Conservation (phyloP, 2,329 filamentous ascomycete genomes). For the Calonectria ilicicola region DNA sequence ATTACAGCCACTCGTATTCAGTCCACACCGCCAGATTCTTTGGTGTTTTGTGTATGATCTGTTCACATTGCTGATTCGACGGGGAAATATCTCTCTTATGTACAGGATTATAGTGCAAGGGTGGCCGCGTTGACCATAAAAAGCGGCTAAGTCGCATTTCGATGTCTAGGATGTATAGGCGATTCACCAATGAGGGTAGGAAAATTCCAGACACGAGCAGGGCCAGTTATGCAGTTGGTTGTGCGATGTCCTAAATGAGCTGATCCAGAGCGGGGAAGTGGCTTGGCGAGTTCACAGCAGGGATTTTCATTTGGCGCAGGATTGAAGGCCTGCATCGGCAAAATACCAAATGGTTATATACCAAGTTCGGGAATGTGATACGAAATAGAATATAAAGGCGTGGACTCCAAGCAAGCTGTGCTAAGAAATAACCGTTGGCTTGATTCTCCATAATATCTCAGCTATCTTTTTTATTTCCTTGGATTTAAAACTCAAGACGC, state of each 20-base stretch:
- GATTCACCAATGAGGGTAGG: not conserved
- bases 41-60: not conserved
- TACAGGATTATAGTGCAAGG: not conserved
- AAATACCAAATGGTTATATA: not conserved
- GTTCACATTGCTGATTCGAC: too few relatives aligned
- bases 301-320: not conserved
- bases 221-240: not conserved
- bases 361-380: too few relatives aligned
- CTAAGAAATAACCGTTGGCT: too few relatives aligned
- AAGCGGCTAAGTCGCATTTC: not conserved
- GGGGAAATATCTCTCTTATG: not conserved
- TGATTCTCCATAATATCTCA: too few relatives aligned
- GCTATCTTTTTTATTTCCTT: too few relatives aligned
- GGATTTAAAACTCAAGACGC: too few relatives aligned
- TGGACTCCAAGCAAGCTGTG: too few relatives aligned
- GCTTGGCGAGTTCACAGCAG: not conserved
- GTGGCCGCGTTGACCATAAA: too few relatives aligned
- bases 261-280: constrained; percentile 2
- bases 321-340: not conserved
- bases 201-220: not conserved
- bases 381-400: too few relatives aligned
- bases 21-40: too few relatives aligned
- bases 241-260: not conserved
- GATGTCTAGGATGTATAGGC: not conserved
- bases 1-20: not conserved